phyloP scores from a whole-genome alignment of 139 green algal genomes.

The Coelastrella sp. region DNA sequence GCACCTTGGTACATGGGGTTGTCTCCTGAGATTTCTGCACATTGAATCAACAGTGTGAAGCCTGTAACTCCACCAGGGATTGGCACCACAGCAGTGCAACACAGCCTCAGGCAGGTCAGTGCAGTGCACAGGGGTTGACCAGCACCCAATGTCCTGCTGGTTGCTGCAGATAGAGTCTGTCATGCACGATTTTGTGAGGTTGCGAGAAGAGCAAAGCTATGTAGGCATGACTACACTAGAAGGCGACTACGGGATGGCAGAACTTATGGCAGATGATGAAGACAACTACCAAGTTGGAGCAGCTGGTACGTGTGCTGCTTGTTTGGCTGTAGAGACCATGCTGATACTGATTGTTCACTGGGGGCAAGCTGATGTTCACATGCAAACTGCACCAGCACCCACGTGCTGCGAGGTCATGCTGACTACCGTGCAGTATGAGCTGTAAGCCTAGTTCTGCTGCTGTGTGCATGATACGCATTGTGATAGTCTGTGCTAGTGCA shows the following conservation, averaged over 20 bases:
- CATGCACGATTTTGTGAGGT: conserved; percentile 65
- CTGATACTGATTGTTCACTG: not conserved
- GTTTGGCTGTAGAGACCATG: not conserved
- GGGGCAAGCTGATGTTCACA: too few relatives aligned
- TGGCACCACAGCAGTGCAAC: too few relatives aligned
- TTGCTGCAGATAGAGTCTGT: conserved; percentile 59
- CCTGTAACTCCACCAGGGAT: too few relatives aligned
- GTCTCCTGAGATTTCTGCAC: too few relatives aligned
- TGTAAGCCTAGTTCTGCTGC: too few relatives aligned
- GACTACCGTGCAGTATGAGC: too few relatives aligned
- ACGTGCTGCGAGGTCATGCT: too few relatives aligned
- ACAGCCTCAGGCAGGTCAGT: not conserved
- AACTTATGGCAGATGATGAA: conserved; percentile 38
- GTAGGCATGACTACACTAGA: conserved; percentile 25
- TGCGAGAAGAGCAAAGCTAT: conserved; percentile 51
- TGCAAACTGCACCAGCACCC: too few relatives aligned
- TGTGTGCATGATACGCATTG: too few relatives aligned
- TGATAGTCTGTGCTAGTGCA: too few relatives aligned
- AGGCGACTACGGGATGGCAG: conserved; percentile 8
- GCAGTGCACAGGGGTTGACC: not conserved
- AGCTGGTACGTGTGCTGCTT: not conserved
- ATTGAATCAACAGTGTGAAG: too few relatives aligned
- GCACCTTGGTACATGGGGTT: too few relatives aligned
- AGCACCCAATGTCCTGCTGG: not conserved
- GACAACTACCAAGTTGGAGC: conserved; percentile 19